These are phyloP conservation scores for Coprinellus aureogranulatus DNA, from an alignment of 768 basidiomycete species.

Conservation along the genomic window DNA sequence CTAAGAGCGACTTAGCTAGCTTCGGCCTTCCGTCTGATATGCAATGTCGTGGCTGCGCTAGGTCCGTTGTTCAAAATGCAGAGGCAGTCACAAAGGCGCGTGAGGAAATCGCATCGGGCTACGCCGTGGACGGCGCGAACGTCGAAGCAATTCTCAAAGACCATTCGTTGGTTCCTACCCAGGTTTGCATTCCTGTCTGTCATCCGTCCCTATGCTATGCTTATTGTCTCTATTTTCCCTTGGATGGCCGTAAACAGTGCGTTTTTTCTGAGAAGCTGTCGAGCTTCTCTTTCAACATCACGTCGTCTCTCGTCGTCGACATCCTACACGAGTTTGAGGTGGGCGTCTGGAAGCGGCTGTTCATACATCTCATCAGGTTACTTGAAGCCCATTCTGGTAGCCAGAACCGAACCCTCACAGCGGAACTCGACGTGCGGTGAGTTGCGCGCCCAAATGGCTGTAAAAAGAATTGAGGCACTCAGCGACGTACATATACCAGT, in stretches of 20 bases:
- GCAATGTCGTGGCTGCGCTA: too few species aligned
- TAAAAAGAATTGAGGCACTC: too few species aligned
- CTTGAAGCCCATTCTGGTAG: slow-evolving; percentile 15
- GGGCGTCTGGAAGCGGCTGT: slow-evolving; percentile 35
- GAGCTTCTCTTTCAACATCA: slow-evolving; percentile 19
- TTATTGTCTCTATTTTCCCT: neutral
- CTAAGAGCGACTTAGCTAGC: slow-evolving; percentile 21
- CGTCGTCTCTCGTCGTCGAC: slow-evolving; percentile 26
- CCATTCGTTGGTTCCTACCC: neutral
- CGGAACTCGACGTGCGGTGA: slow-evolving; percentile 24
- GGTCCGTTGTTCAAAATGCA: too few species aligned
- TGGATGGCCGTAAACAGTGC: slow-evolving; percentile 23
- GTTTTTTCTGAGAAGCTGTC: slow-evolving; percentile 14
- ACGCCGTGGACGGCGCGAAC: slow-evolving; percentile 7
- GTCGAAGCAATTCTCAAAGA: slow-evolving; percentile 10
- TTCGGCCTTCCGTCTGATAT: slow-evolving; percentile 20
- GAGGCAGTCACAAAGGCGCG: neutral
- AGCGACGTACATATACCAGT: neutral
- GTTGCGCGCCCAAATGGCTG: neutral
- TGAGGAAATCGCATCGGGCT: neutral
- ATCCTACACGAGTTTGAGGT: slow-evolving; percentile 39
- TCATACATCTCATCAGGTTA: slow-evolving; percentile 34
- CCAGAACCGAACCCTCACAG: slow-evolving; percentile 15
- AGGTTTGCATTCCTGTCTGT: neutral
- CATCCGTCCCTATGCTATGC: neutral